Conservation (phyloP, 345 rosid genomes). For the Leavenworthia alabamica region DNA sequence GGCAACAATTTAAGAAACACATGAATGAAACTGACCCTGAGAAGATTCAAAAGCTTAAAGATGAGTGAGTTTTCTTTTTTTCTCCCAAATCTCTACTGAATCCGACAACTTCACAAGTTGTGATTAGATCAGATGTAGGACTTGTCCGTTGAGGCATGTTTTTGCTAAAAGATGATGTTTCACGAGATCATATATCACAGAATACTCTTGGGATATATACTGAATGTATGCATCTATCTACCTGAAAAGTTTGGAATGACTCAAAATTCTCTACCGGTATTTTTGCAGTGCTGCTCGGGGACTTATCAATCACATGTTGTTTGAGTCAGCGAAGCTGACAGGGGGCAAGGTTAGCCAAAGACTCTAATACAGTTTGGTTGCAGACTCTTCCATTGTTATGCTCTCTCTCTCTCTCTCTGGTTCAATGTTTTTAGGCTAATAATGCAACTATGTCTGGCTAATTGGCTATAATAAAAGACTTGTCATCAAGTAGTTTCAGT, state of each 20-base stretch:
- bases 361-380: constrained; percentile 22
- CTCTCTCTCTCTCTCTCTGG: constrained; percentile 9
- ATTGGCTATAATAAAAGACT: background rate
- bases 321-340: constrained; percentile 68
- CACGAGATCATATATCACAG: background rate
- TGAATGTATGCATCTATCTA: background rate
- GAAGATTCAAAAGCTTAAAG: constrained; percentile 84
- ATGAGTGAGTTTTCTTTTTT: constrained; percentile 54
- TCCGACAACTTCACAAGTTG: background rate
- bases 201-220: background rate
- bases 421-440: constrained; percentile 10
- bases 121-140: background rate
- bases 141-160: constrained; percentile 3
- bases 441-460: constrained; percentile 9
- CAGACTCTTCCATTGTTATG: background rate
- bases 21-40: constrained; percentile 81
- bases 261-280: background rate
- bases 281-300: constrained; percentile 90
- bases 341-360: constrained; percentile 71
- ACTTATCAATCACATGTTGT: constrained; percentile 83
- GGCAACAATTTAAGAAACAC: constrained; percentile 80
- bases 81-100: background rate
- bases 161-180: background rate
- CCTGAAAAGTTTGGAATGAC: constrained; percentile 2
- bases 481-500: background rate